These are phyloP conservation scores for Barnettozyma sp. DNA, from an alignment of 805 yeast genomes.

Conservation along the genomic window DNA sequence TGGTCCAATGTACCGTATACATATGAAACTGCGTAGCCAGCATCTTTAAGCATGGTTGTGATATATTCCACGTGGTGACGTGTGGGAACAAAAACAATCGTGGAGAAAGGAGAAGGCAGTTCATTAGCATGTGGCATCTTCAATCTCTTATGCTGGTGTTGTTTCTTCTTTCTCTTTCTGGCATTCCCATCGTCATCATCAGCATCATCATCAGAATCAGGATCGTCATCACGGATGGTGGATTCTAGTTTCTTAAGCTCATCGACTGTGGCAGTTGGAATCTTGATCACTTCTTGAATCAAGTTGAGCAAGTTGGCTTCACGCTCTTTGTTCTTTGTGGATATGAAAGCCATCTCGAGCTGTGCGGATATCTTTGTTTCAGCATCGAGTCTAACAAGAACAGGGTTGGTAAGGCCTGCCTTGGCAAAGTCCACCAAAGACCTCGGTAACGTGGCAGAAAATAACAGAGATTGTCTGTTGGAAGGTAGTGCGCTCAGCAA, in stretches of 20 bases:
- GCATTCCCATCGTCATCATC: constrained; percentile 35
- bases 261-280: constrained; percentile 74
- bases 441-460: constrained; percentile 92
- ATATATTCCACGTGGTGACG: constrained; percentile 96
- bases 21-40: constrained; percentile 83
- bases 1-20: constrained; percentile 95
- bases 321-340: constrained; percentile 76
- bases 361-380: constrained; percentile 87
- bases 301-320: constrained; percentile 77
- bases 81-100: constrained; percentile 93
- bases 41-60: constrained; percentile 56
- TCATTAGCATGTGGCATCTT: constrained; percentile 74
- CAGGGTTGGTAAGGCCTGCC: constrained; percentile 91
- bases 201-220: constrained; percentile 45
- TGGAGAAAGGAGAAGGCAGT: constrained; percentile 77
- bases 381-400: constrained; percentile 85
- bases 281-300: constrained; percentile 77
- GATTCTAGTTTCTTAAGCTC: constrained; percentile 48
- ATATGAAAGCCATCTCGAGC: constrained; percentile 81
- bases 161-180: constrained; percentile 30
- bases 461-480: constrained; percentile 78
- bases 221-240: constrained; percentile 34
- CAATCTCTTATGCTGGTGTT: constrained; percentile 40
- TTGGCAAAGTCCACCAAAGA: constrained; percentile 93
- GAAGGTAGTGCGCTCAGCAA: constrained; percentile 77